A percentile compares a stretch with the other conserved stretches of the same genome.
phyloP scores from a whole-genome alignment of 805 yeast species.

The Ogataea ramenticola region DNA sequence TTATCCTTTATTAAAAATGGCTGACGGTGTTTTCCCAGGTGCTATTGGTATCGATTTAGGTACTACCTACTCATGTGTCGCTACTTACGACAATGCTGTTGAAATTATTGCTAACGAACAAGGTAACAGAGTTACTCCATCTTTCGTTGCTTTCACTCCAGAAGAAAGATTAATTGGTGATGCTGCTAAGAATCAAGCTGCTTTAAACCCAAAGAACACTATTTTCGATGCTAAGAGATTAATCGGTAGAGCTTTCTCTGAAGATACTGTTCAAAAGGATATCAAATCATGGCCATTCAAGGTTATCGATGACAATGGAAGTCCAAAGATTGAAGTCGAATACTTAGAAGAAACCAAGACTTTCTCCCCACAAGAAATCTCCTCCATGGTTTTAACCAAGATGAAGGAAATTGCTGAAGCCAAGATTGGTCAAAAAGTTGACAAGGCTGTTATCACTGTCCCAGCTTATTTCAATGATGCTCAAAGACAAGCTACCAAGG shows the following conservation, averaged over 20 bases:
- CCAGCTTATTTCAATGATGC: slow-evolving; percentile 90
- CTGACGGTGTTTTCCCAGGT: slow-evolving; percentile 99
- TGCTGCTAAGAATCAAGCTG: slow-evolving; percentile 80
- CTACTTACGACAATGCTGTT: slow-evolving; percentile 70
- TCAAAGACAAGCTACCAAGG: slow-evolving; percentile 91
- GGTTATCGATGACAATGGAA: slow-evolving; percentile 55
- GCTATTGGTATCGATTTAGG: slow-evolving; percentile 97
- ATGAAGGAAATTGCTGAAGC: slow-evolving; percentile 82
- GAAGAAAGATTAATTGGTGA: slow-evolving; percentile 77
- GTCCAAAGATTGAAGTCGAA: slow-evolving; percentile 65
- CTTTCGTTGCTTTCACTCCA: slow-evolving; percentile 73
- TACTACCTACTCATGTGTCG: slow-evolving; percentile 77
- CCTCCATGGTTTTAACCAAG: slow-evolving; percentile 71
- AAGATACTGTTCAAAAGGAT: slow-evolving; percentile 75
- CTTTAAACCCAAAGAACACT: slow-evolving; percentile 71
- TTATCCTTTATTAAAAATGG: slow-evolving; percentile 41
- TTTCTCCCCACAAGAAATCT: slow-evolving; percentile 69
- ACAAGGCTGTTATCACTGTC: slow-evolving; percentile 72
- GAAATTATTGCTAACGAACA: slow-evolving; percentile 78
- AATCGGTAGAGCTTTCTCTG: slow-evolving; percentile 75
- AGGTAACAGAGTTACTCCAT: slow-evolving; percentile 82
- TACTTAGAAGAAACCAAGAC: slow-evolving; percentile 63
- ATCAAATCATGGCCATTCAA: slow-evolving; percentile 87
- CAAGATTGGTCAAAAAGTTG: slow-evolving; percentile 62
- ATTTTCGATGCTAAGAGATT: slow-evolving; percentile 79